Evolutionary conservation across 768 basidiomycete genomes (phyloP), one percentile per base, ranked within the genome.

Genomic region (Agaricus sinodeliciosus): DNA sequence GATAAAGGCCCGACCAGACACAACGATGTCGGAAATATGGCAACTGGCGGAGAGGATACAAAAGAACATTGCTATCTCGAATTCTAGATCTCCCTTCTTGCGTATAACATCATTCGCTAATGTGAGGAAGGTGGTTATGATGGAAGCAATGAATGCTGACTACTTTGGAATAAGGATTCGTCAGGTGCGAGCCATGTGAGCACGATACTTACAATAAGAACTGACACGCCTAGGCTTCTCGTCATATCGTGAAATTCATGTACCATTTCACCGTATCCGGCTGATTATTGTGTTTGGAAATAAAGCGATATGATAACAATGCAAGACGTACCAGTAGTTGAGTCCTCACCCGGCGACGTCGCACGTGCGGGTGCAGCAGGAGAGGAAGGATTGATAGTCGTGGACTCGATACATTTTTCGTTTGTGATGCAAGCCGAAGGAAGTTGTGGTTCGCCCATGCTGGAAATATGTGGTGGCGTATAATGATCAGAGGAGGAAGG

Each of bases 1-100:
- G 15, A 44, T 51, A 18, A 31, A 43, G 4, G 50, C 50, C 11
- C 43, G 42, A 19, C 50, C 50, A 12, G 50, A 42, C 31, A 51
- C 18, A 18, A 51, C 43, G n/a, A 51, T 16, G 13, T 44, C 26
- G 13, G 35, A 44, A 9, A 51, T 18, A 5, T 51, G 50, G 15
- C 43, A 44, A 18, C 9, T 44, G 6, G 43, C 50, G 9, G 50
- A 13, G 2, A 51, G 34, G 15, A 51, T 37, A 25, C 50, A 51
- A 12, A 51, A 34, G 2, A 39, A 19, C 50, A 51, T 51, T 4
- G 25, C 35, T 12, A 39, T 9, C 26, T 51, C 43, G 7, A 51
- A 51, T 18, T 51, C 50, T 12, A 9, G 22, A 13, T 36, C 35
- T 22, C 31, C 12, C 7, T 5, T 31, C 13, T 44, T 16, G 11